Conservation (phyloP, 352 stramenopile species). For the Stramenopiles sp. region DNA sequence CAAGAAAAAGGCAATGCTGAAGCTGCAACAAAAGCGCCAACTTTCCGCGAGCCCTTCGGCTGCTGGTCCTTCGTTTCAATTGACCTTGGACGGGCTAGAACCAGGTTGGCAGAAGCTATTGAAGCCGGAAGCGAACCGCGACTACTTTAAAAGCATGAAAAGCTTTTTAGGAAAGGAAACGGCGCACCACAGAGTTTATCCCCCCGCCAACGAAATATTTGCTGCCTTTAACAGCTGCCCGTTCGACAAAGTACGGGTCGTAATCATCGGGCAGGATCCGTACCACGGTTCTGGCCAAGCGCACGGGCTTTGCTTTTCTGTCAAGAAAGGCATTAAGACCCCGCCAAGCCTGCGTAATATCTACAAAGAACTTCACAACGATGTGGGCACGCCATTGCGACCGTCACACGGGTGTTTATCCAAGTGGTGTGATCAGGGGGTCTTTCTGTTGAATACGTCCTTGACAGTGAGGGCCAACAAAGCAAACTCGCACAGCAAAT, state of each 20-base stretch:
- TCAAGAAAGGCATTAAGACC: constrained; percentile 54
- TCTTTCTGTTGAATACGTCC: constrained; percentile 92
- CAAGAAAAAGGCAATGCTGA: neutral
- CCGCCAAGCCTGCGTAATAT: constrained; percentile 93
- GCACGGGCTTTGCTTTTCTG: constrained; percentile 65
- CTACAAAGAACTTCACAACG: constrained; percentile 75
- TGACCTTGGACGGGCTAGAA: constrained; percentile 10
- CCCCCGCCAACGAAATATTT: constrained; percentile 57
- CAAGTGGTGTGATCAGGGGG: constrained; percentile 75
- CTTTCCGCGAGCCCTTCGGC: neutral
- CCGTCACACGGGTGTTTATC: constrained; percentile 71
- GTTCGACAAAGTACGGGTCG: constrained; percentile 61
- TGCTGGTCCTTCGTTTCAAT: neutral
- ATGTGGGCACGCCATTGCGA: constrained; percentile 30
- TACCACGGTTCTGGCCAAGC: constrained; percentile 61
- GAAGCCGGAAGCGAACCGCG: constrained; percentile 18
- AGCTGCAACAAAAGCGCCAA: neutral
- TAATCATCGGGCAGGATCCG: constrained; percentile 76
- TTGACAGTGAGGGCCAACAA: constrained; percentile 76
- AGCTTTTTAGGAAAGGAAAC: constrained; percentile 20
- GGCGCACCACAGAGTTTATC: constrained; percentile 55
- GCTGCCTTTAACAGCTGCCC: constrained; percentile 59
- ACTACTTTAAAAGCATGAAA: constrained; percentile 20
- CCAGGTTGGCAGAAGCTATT: constrained; percentile 17
- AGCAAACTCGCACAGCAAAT: constrained; percentile 81